phyloP scores from a whole-genome alignment of 2,329 filamentous ascomycete genomes.

The Hypoxylon sp. region DNA sequence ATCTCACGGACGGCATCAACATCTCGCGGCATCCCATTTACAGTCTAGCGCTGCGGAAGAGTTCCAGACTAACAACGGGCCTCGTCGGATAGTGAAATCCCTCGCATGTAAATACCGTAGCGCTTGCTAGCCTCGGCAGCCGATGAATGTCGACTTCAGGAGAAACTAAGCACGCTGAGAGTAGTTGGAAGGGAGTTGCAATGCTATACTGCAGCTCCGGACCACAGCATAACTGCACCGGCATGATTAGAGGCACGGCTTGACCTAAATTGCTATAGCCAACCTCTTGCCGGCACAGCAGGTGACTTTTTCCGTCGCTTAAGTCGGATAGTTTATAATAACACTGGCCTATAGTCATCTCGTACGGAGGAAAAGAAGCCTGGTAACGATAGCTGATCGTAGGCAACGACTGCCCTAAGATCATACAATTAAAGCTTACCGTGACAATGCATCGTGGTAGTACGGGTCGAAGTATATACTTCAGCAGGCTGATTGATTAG shows the following conservation, averaged over 20 bases:
- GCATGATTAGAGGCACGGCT: neutral
- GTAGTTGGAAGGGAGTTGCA: conserved; percentile 15
- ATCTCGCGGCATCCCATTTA: conserved; percentile 1
- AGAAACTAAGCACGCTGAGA: neutral
- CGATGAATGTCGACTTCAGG: conserved; percentile 21
- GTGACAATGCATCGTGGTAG: conserved; percentile 22
- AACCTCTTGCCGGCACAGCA: neutral
- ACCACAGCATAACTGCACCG: conserved; percentile 16
- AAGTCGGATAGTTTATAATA: neutral
- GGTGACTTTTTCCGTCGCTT: neutral
- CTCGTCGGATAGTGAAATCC: conserved; percentile 4
- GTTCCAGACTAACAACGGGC: neutral
- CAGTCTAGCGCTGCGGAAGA: conserved; percentile 1
- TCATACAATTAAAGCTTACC: neutral
- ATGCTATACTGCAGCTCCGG: conserved; percentile 15
- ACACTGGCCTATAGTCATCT: neutral
- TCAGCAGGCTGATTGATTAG: conserved; percentile 14
- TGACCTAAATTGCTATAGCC: neutral
- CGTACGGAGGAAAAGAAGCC: neutral
- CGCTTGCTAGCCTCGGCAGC: conserved; percentile 20
- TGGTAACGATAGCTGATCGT: neutral
- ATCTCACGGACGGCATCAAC: no score
- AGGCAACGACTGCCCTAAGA: neutral
- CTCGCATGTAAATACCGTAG: neutral
- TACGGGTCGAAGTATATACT: conserved; percentile 18